These are phyloP conservation scores for Novymonas esmeraldas DNA, from an alignment of 208 protist genomes.

Conservation along the genomic window DNA sequence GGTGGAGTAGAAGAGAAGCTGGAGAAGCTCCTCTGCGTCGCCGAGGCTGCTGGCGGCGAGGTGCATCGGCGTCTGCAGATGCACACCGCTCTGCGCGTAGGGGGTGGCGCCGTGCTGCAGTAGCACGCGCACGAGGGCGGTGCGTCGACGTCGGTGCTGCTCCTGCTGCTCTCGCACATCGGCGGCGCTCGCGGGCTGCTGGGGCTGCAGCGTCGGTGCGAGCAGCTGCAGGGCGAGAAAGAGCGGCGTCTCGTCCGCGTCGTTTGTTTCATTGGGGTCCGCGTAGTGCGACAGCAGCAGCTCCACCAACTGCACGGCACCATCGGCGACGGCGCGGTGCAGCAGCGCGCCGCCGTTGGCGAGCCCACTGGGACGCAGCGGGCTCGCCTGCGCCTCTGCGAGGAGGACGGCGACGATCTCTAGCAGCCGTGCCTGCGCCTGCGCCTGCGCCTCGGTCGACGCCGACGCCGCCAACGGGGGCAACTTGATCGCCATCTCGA, in stretches of 20 bases:
- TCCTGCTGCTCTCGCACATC: background rate
- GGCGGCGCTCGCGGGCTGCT: background rate
- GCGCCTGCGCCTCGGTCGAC: background rate
- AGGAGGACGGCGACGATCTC: conserved; percentile 51
- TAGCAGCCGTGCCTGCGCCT: conserved; percentile 3
- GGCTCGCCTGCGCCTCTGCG: conserved; percentile 48
- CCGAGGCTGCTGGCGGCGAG: conserved; percentile 44
- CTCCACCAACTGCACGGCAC: conserved; percentile 30
- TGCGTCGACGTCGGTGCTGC: conserved; percentile 6
- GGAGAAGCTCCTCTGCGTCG: conserved; percentile 29
- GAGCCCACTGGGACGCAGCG: conserved; percentile 49
- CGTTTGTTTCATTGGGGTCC: conserved; percentile 67
- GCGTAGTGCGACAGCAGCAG: conserved; percentile 73
- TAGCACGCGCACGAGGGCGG: conserved; percentile 46
- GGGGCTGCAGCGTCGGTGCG: background rate
- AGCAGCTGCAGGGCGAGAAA: conserved; percentile 42
- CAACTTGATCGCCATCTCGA: conserved; percentile 69
- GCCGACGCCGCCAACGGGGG: background rate
- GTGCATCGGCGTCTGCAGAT: conserved; percentile 68
- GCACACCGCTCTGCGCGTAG: conserved; percentile 52
- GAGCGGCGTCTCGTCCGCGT: conserved; percentile 66
- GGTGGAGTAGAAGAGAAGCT: conserved; percentile 39
- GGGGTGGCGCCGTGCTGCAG: conserved; percentile 50
- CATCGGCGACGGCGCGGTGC: conserved; percentile 58
- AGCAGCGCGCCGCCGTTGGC: conserved; percentile 57